Conservation (phyloP, 2,329 filamentous ascomycete species). For the Fusarium pseudonygamai region DNA sequence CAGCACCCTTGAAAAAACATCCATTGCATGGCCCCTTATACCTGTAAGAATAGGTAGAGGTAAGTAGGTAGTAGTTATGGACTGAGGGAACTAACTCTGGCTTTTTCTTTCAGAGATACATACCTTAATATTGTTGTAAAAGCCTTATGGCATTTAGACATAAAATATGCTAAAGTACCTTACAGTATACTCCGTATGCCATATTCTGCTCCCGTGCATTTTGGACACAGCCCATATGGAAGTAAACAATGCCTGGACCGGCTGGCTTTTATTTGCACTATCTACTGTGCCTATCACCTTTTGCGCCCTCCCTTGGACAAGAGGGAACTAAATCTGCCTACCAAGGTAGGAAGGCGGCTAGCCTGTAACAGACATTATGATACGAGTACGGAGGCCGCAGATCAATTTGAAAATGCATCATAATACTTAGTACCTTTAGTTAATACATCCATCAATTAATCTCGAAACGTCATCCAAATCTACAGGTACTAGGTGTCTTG, state of each 20-base stretch:
- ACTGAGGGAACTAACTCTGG: background rate
- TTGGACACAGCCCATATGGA: background rate
- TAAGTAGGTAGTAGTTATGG: background rate
- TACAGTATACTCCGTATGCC: no score
- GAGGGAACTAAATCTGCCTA: background rate
- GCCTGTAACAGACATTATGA: background rate
- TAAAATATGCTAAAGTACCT: background rate
- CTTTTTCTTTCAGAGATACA: background rate
- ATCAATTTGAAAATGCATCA: background rate
- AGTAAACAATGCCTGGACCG: background rate
- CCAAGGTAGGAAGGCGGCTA: background rate
- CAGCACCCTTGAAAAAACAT: background rate
- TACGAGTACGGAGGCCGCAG: background rate
- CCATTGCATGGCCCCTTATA: no score
- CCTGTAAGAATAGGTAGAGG: background rate
- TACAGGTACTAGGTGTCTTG: background rate
- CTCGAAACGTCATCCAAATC: background rate
- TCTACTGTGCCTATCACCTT: background rate
- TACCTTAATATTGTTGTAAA: background rate
- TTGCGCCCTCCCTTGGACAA: background rate
- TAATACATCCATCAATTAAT: background rate
- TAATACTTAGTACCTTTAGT: no score
- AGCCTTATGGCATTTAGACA: background rate
- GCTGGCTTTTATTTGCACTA: background rate
- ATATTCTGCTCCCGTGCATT: background rate